Evolutionary conservation across 1,139 yeast genomes (phyloP).

Genomic region (Blastobotrys aristatus): DNA sequence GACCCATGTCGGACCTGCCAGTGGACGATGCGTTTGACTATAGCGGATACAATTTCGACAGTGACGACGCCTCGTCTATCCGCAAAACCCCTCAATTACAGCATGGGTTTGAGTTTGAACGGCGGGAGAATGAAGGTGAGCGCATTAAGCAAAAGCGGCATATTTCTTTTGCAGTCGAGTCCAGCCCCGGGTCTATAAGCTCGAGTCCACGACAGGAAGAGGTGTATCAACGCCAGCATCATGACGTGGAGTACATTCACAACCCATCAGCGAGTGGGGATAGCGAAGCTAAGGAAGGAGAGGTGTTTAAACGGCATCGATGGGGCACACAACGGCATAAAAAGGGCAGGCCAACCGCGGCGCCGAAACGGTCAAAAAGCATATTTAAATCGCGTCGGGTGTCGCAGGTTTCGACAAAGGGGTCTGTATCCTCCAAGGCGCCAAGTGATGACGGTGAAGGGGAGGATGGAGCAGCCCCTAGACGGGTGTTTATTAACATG

Average conservation of each 20-base stretch:
- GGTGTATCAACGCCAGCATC: too few relatives aligned
- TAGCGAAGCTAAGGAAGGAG: too few relatives aligned
- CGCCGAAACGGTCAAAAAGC: constrained; percentile 29
- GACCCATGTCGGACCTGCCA: constrained; percentile 23
- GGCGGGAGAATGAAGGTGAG: neutral
- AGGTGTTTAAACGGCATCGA: constrained; percentile 64
- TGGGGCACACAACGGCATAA: constrained; percentile 89
- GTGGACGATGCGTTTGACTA: constrained; percentile 28
- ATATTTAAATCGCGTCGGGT: constrained; percentile 20
- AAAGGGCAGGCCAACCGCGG: constrained; percentile 66
- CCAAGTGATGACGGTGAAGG: neutral
- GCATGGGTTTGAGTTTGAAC: constrained; percentile 3
- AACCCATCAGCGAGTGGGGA: too few relatives aligned
- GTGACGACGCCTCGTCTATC: neutral
- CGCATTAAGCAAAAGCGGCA: constrained; percentile 12
- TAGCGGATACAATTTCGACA: constrained; percentile 17
- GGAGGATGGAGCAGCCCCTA: constrained; percentile 4
- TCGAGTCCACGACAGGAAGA: too few relatives aligned
- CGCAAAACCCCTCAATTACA: constrained; percentile 1
- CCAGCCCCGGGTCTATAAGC: too few relatives aligned
- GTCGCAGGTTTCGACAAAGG: constrained; percentile 9
- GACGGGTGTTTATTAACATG: constrained; percentile 51
- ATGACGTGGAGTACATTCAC: too few relatives aligned
- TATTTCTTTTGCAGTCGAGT: constrained; percentile 16
- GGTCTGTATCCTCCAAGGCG: neutral